Evolutionary conservation across 2,329 filamentous ascomycete species (phyloP).

Genomic region (Lanzia echinophila): DNA sequence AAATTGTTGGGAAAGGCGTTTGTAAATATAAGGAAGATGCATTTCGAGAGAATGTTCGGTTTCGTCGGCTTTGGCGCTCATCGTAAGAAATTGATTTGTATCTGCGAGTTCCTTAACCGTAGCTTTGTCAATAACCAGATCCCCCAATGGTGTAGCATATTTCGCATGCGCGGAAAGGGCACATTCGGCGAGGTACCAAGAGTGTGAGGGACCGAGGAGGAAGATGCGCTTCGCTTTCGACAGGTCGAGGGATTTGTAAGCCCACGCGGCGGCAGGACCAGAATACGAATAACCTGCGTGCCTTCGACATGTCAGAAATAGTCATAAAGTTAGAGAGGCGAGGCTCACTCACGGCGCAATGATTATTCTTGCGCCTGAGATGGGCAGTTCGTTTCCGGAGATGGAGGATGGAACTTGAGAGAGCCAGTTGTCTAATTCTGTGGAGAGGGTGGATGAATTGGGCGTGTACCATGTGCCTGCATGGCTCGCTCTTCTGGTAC

Average conservation of each 20-base stretch:
- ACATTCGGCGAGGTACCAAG: slow-evolving; percentile 69
- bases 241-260: slow-evolving; percentile 83
- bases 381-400: slow-evolving; percentile 55
- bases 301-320: slow-evolving; percentile 39
- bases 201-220: slow-evolving; percentile 87
- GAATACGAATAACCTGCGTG: slow-evolving; percentile 94
- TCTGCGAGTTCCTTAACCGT: slow-evolving; percentile 45
- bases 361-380: slow-evolving; percentile 70
- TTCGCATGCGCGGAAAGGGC: slow-evolving; percentile 66
- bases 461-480: slow-evolving; percentile 83
- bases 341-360: slow-evolving; percentile 75
- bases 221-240: slow-evolving; percentile 75
- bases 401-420: slow-evolving; percentile 60
- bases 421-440: slow-evolving; percentile 71
- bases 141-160: slow-evolving; percentile 70
- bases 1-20: slow-evolving; percentile 53
- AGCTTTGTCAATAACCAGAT: slow-evolving; percentile 56
- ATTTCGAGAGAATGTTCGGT: slow-evolving; percentile 93
- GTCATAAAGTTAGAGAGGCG: background rate
- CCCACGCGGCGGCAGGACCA: slow-evolving; percentile 86
- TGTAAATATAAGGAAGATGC: slow-evolving; percentile 91
- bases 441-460: slow-evolving; percentile 50
- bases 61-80: slow-evolving; percentile 62
- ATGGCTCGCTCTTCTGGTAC: slow-evolving; percentile 57
- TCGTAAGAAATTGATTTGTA: slow-evolving; percentile 54